Conservation (phyloP, 495 filamentous ascomycete genomes). For the Aspergillus bridgeri region DNA sequence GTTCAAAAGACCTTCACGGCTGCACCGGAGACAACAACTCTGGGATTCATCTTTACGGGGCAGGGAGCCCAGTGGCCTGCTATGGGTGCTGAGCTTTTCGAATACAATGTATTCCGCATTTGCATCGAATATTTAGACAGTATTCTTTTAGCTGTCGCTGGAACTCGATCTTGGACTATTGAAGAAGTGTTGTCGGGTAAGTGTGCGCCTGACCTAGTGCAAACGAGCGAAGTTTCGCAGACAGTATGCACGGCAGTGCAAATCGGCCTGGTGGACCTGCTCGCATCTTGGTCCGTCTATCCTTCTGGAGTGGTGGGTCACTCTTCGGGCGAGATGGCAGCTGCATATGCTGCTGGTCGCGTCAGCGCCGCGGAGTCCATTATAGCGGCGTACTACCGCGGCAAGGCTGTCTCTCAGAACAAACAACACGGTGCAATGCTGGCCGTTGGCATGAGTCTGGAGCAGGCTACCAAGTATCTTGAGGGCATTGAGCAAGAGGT, state of each 20-base stretch:
- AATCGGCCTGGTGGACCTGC: conserved; percentile 14
- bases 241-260: conserved; percentile 13
- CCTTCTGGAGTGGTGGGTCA: conserved; percentile 18
- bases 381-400: conserved; percentile 17
- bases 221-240: conserved; percentile 11
- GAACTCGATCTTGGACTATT: neutral
- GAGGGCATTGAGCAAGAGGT: conserved; percentile 7
- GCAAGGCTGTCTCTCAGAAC: neutral
- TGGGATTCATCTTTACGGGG: conserved; percentile 18
- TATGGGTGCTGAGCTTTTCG: conserved; percentile 15
- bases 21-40: neutral
- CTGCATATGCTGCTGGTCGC: conserved; percentile 20
- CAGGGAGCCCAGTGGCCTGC: conserved; percentile 23
- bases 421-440: conserved; percentile 15
- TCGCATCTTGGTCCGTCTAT: conserved; percentile 9
- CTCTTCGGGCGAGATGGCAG: conserved; percentile 25
- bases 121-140: neutral
- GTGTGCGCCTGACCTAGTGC: neutral
- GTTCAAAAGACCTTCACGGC: neutral
- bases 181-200: neutral
- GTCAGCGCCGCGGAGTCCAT: conserved; percentile 11
- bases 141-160: neutral
- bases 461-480: conserved; percentile 10
- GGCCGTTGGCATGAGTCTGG: conserved; percentile 22
- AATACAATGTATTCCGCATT: neutral